Conservation (phyloP, 352 stramenopile genomes). For the Phytophthora litchii region DNA sequence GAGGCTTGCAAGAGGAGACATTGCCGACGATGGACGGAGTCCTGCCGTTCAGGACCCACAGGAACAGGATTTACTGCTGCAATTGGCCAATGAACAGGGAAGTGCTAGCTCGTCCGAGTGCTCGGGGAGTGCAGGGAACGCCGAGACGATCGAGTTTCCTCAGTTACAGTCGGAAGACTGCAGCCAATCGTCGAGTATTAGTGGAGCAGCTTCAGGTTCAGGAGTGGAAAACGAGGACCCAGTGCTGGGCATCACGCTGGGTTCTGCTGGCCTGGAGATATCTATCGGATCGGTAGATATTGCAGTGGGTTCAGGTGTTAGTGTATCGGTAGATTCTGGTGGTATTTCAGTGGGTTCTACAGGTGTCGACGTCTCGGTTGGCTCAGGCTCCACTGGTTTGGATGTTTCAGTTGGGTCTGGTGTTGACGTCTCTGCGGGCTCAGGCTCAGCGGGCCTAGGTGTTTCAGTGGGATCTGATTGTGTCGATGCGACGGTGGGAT, state of each 20-base stretch:
- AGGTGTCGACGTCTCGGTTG: conserved; percentile 15
- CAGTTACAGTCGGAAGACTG: conserved; percentile 22
- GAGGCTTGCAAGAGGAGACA: conserved; percentile 21
- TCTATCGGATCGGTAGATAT: conserved; percentile 14
- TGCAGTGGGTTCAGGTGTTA: conserved; percentile 5
- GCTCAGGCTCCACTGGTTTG: conserved; percentile 21
- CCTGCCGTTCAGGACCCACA: neutral
- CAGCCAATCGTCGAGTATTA: conserved; percentile 22
- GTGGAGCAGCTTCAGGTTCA: conserved; percentile 13
- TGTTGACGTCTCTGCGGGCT: conserved; percentile 12
- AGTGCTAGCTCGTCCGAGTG: conserved; percentile 8
- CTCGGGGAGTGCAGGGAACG: conserved; percentile 15
- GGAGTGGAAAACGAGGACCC: conserved; percentile 16
- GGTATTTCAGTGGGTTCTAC: conserved; percentile 11
- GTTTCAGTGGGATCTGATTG: neutral
- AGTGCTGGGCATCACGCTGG: conserved; percentile 16
- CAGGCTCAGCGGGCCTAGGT: neutral
- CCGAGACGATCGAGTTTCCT: conserved; percentile 23
- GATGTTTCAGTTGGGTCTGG: conserved; percentile 21
- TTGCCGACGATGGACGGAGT: conserved; percentile 17
- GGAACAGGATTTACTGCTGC: conserved; percentile 13
- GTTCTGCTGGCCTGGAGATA: conserved; percentile 14
- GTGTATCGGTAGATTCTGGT: conserved; percentile 9
- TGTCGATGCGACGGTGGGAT: conserved; percentile 12
- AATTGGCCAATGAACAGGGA: conserved; percentile 11